Base-by-base conservation (phyloP, 768 basidiomycete species). In the Paxillus involutus region DNA sequence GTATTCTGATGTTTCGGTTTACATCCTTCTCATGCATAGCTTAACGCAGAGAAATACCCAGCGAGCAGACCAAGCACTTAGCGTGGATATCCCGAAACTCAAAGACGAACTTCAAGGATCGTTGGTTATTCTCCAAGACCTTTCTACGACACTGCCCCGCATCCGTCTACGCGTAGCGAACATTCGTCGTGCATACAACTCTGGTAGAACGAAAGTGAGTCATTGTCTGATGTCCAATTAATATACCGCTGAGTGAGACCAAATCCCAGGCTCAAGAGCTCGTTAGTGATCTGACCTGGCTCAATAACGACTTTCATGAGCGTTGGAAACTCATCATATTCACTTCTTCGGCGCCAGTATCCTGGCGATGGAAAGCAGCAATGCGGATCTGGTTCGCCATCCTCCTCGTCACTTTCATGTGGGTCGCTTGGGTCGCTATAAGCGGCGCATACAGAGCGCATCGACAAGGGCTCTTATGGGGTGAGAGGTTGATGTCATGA, bases 251-350 rank as follows among this genome's bases (percentile, higher is more conserved):
- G 32, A 51, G 35, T 36, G 40, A 44, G 33, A n/a, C 44, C 33
- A 19, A 21, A 24, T 21, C 7, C 30, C 44, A 91, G 89, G 89
- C 89, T 9, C 76, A 80, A 60, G 70, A 75, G 6, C 81, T 91
- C 16, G 82, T 85, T n/a, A 67, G 68, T 3, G 84, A 85, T 50
- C 73, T 91, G 42, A 77, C 76, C 49, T 91, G 89, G 89, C 76
- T 90, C 21, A 89, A 91, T 65, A 90, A 85, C 0, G 85, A 87
- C 45, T 84, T 88, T 66, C 86, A 87, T 52, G 84, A 86, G 65
- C 85, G 89, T 12, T 87, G 86, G 82, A 80, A 87, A 41, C 69
- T 78, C 21, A 86, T 84, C 71, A 83, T 91, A 61, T 91, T 91
- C 74, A 86, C 88, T 1, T 76, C 84, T 3, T 77, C 77, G 2